Base-by-base conservation (phyloP, 1,139 yeast species). In the Hansenula lynferdii region DNA sequence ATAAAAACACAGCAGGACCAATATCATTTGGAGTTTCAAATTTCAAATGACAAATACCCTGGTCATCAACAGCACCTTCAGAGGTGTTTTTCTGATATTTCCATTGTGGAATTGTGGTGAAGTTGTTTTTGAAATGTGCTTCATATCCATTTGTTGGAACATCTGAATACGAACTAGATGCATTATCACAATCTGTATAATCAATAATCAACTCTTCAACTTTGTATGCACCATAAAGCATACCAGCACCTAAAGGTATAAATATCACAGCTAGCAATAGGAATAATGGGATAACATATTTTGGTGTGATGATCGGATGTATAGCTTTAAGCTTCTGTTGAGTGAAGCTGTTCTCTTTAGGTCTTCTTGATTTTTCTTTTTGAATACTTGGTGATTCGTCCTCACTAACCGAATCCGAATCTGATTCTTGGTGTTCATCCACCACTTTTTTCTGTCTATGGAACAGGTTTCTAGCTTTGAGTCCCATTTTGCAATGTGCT, bases 201-300 rank as follows among this genome's bases (percentile, higher is more conserved):
- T 87, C 94, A 42, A 92, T 82, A 15, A 75, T 73, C 31, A 92
- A 56, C 54, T 92, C 96, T 59, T 89, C 84, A 6, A 87, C 83
- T 45, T 70, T 67, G 44, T 75, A 68, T n/a, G 92, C 75, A 6
- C 96, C 94, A 45, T 81, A 80, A 61, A 92, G 71, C 78, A 92
- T 79, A 43, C 85, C 90, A 1, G 90, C 97, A 24, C 98, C 98
- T 33, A 92, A 70, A 8, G 97, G 95, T 14, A 90, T 85, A 56
- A 90, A 85, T 11, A 92, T 67, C n/a, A 85, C 69, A 5, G 96
- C 94, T 36, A 92, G 72, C 10, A 71, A 61, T 35, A 90, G 59
- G 53, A 90, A 78, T 39, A 90, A 57, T 3, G 97, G 97, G 42
- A 92, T 75, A 30, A 90, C 95, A 5, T 94, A 84, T 56, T 76